Base-by-base conservation (phyloP, 1,284 basidiomycete species). In the Fomitiporia mediterranea region DNA sequence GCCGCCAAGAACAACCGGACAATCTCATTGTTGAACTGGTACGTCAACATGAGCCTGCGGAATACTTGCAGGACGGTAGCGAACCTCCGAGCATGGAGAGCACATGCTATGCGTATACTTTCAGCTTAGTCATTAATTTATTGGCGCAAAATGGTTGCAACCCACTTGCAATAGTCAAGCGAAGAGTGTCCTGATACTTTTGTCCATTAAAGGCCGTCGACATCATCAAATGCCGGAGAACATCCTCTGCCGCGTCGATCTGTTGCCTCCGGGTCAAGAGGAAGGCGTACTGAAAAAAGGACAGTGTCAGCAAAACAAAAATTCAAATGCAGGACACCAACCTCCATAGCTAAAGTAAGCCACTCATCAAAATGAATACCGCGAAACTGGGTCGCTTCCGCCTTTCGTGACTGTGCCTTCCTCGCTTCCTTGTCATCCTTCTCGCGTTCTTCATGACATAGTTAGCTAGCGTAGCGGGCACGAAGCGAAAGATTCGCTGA, bases 311-410 rank as follows among this genome's bases (percentile, higher is more conserved):
- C 25, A 2, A 49, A 15, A 34, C 37, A 15, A 30, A 15, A 43
- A 2, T n/a, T 19, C 15, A 9, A 15, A 34, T 7, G 34, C 32
- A 32, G 6, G 39, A 37, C 23, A 60, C 76, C 59, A 52, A 92
- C 94, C 75, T 94, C 88, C 74, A 96, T 83, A 63, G 94, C 86
- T 19, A 98, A 67, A 2, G 77, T 74, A 49, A 96, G 69, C 96
- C 96, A 98, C 51, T 91, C 84, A 57, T 90, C 86, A 62, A 94
- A 90, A 1, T 76, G 76, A n/a, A 97, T 77, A 0, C 90, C 89
- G 4, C 94, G 84, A 69, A 96, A 98, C 1, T 79, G 72, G 50
- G 81, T 74, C 0, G 84, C 76, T 44, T 73, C 78, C 60, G 55
- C 46, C 58, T 66, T 42, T 28, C 6, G 4, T 15, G 13, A 28